These are phyloP conservation scores for Exophiala dermatitidis DNA, from an alignment of 2,329 filamentous ascomycete genomes.

Conservation along the genomic window DNA sequence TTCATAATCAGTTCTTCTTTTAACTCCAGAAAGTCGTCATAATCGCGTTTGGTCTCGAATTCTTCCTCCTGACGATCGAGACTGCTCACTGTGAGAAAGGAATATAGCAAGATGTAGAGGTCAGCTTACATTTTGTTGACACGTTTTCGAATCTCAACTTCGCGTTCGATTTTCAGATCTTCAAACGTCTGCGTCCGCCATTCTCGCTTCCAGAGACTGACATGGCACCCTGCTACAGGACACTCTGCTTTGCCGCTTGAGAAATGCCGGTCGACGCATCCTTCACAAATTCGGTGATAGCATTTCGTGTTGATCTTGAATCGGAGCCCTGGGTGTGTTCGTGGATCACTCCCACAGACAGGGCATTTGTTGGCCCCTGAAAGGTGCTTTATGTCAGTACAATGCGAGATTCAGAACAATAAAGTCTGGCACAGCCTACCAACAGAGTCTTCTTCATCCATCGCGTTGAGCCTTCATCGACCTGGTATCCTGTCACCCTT, in stretches of 20 bases:
- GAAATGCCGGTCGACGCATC: slow-evolving; percentile 92
- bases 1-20: slow-evolving; percentile 89
- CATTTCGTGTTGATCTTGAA: slow-evolving; percentile 98
- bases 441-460: slow-evolving; percentile 18
- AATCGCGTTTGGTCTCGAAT: slow-evolving; percentile 74
- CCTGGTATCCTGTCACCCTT: background rate
- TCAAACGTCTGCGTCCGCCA: slow-evolving; percentile 87
- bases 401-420: background rate
- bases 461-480: slow-evolving; percentile 4
- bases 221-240: slow-evolving; percentile 79
- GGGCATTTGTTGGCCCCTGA: slow-evolving; percentile 53
- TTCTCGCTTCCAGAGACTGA: slow-evolving; percentile 58
- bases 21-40: slow-evolving; percentile 90
- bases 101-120: background rate
- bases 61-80: slow-evolving; percentile 89
- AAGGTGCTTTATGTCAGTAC: background rate
- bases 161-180: slow-evolving; percentile 79
- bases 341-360: slow-evolving; percentile 92
- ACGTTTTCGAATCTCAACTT: slow-evolving; percentile 81
- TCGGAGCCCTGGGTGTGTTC: slow-evolving; percentile 86
- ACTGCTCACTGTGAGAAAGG: slow-evolving; percentile 40
- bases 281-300: slow-evolving; percentile 98
- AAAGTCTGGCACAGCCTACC: slow-evolving; percentile 2
- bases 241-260: slow-evolving; percentile 85
- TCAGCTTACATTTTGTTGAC: slow-evolving; percentile 54